Conservation (phyloP, 768 basidiomycete genomes). For the Lactarius tabidus region DNA sequence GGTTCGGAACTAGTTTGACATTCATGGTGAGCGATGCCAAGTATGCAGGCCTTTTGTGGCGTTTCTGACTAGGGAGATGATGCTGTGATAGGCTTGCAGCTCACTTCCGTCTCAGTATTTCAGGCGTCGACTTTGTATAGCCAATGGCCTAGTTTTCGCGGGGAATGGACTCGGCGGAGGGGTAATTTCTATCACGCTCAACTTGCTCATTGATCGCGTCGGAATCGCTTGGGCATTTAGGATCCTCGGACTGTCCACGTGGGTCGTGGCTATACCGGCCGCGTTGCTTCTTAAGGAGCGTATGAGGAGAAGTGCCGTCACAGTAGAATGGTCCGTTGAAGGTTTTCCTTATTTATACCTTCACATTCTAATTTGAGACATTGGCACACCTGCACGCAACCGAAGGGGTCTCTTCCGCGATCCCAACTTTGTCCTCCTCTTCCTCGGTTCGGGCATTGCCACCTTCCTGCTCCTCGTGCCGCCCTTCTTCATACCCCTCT, state of each 20-base stretch:
- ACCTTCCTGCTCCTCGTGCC: constrained; percentile 38
- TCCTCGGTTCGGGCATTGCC: constrained; percentile 34
- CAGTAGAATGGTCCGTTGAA: constrained; percentile 28
- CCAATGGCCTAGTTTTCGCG: constrained; percentile 36
- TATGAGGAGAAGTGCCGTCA: constrained; percentile 22
- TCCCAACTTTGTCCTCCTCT: constrained; percentile 30
- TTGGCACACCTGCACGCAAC: background rate
- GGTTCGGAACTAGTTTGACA: constrained; percentile 31
- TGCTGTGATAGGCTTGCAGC: constrained; percentile 29
- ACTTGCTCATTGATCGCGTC: constrained; percentile 30
- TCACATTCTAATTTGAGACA: background rate
- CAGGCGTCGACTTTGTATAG: constrained; percentile 32
- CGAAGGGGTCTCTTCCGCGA: constrained; percentile 34
- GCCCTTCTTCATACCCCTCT: constrained; percentile 37
- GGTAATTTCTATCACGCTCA: constrained; percentile 31
- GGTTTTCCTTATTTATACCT: background rate
- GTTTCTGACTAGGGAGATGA: background rate
- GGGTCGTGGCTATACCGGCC: constrained; percentile 30
- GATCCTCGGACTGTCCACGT: constrained; percentile 32
- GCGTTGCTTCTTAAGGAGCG: constrained; percentile 32
- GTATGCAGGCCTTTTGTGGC: background rate
- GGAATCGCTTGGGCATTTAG: constrained; percentile 35
- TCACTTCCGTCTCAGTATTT: constrained; percentile 38
- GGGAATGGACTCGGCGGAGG: constrained; percentile 35
- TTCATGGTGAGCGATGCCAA: constrained; percentile 25